Evolutionary conservation across 1,139 yeast species (phyloP), one percentile per base, ranked within the genome.

Genomic region (Lodderomyces elongisporus): DNA sequence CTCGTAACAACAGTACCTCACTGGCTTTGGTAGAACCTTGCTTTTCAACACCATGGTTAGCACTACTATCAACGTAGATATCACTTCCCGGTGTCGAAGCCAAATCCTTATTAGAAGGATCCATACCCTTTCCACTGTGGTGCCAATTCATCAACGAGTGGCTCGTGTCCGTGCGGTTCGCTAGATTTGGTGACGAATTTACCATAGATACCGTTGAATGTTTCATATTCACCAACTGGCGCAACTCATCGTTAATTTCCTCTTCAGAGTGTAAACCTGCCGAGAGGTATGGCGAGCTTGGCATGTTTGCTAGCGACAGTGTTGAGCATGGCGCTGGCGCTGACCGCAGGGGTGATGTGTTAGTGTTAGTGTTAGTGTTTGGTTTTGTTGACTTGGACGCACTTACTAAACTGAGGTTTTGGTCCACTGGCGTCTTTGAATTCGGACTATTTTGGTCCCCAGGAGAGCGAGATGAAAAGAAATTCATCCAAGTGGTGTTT

Each of bases 401-500:
- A 41, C 10, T 37, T n/a, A n/a, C n/a, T 32, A 23, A 18, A 8
- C 22, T 22, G 5, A 47, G 45, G 14, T 43, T 44, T 26, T 39
- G 42, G 32, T 53, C 59, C 14, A 43, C 49, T 3, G 61, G 61
- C 1, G 73, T 65, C 24, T 65, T 63, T 9, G 59, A 50, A 45
- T 67, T 72, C 25, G 54, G 60, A 29, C 74, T 74, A n/a, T 41
- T 43, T 28, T 55, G 60, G 39, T 68, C 74, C 34, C 60, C 63
- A 4, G 77, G 74, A 0, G 76, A 64, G 12, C 72, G 66, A 14
- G 15, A 15, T 34, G 65, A 71, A n/a, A 59, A 56, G 32, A 67
- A 64, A 36, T 53, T 57, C 43, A 65, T 60, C 74, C 73, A 68
- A 24, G 48, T 54, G 47, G 51, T 34, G 49, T 53, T 31, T 31